phyloP scores from a whole-genome alignment of 2,329 filamentous ascomycete genomes.

The Phoma herbarum region DNA sequence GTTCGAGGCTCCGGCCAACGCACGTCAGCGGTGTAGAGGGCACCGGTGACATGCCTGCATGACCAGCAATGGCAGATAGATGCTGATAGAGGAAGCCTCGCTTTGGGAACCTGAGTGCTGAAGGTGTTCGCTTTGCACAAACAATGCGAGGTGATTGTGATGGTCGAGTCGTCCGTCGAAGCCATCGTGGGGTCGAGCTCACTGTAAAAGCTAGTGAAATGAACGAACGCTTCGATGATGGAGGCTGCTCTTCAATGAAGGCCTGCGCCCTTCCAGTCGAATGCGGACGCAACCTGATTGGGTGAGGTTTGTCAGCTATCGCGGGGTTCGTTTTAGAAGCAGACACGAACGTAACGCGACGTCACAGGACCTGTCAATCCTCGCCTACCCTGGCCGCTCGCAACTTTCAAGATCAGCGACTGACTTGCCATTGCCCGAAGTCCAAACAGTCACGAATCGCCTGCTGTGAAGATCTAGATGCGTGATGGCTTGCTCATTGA shows the following conservation, averaged over 20 bases:
- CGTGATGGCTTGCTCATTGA: not conserved
- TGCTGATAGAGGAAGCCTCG: constrained; percentile 55
- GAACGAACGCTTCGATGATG: not conserved
- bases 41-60: constrained; percentile 59
- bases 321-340: constrained; percentile 25
- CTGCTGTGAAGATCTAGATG: not conserved
- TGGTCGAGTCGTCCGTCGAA: constrained; percentile 19
- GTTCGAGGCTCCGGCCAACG: constrained; percentile 51
- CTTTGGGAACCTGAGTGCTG: constrained; percentile 43
- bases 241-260: not conserved
- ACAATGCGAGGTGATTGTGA: constrained; percentile 54
- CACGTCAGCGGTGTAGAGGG: constrained; percentile 50
- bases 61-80: constrained; percentile 61
- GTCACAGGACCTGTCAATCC: not conserved
- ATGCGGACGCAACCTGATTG: not conserved
- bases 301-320: constrained; percentile 27
- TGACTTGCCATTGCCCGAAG: not conserved
- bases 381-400: not conserved
- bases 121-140: constrained; percentile 58
- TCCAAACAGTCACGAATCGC: not conserved
- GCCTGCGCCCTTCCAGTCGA: not conserved
- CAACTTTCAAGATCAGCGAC: not conserved
- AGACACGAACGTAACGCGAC: constrained; percentile 22
- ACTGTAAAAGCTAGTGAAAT: not conserved
- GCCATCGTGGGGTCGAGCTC: constrained; percentile 18